Percentiles rank a stretch among this genome's conserved stretches.
phyloP scores from a whole-genome alignment of 73 alveolate species.

The Paramecium sonneborni region DNA sequence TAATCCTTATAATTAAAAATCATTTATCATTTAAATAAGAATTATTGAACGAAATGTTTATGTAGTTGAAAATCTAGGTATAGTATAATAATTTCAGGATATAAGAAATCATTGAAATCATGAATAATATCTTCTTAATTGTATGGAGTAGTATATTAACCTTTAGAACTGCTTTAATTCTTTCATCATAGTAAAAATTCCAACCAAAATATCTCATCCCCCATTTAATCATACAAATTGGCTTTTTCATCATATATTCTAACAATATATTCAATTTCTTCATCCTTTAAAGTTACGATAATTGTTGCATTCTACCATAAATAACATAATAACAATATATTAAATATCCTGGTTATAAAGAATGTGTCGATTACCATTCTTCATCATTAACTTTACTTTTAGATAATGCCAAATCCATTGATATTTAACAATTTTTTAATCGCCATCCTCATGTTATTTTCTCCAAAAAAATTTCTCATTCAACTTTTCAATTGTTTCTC shows the following conservation, averaged over 20 bases:
- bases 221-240: slow-evolving; percentile 70
- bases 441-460: slow-evolving; percentile 29
- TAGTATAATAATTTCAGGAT: slow-evolving; percentile 70
- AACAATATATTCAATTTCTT: slow-evolving; percentile 50
- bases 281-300: not conserved
- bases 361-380: slow-evolving; percentile 73
- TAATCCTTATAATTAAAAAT: slow-evolving; percentile 74
- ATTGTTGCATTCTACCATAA: slow-evolving; percentile 66
- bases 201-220: slow-evolving; percentile 83
- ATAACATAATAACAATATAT: slow-evolving; percentile 81
- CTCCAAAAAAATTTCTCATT: slow-evolving; percentile 59
- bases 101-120: slow-evolving; percentile 71
- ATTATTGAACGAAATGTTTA: slow-evolving; percentile 65
- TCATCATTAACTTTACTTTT: slow-evolving; percentile 65
- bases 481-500: slow-evolving; percentile 61
- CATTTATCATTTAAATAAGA: slow-evolving; percentile 69
- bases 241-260: slow-evolving; percentile 80
- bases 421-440: slow-evolving; percentile 44
- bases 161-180: slow-evolving; percentile 72
- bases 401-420: slow-evolving; percentile 68
- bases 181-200: slow-evolving; percentile 84
- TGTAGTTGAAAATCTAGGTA: slow-evolving; percentile 72
- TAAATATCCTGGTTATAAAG: slow-evolving; percentile 71
- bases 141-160: not conserved
- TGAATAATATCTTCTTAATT: slow-evolving; percentile 66